These are phyloP conservation scores for Diplotaxis tenuifolia DNA, from an alignment of 345 rosid genomes.

Conservation along the genomic window DNA sequence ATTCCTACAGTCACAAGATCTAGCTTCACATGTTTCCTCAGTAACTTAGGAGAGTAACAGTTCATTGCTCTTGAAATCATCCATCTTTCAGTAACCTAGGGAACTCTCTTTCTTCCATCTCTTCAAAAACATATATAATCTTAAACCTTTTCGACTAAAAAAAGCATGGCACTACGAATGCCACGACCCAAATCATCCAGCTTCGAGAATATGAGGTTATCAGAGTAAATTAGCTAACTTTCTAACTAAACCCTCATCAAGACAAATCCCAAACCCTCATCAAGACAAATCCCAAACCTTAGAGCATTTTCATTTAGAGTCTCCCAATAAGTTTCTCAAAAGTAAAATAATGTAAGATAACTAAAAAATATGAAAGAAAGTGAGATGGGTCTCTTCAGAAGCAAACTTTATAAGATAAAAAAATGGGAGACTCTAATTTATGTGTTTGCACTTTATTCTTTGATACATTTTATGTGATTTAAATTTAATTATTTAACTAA, in stretches of 20 bases:
- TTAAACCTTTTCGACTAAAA: conserved; percentile 58
- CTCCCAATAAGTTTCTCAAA: not conserved
- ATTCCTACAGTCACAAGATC: conserved; percentile 66
- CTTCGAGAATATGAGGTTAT: conserved; percentile 62
- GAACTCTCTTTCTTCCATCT: not conserved
- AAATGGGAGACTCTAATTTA: not conserved
- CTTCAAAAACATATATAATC: conserved; percentile 21
- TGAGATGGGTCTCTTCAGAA: not conserved
- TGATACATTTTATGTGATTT: not conserved
- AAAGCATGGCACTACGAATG: conserved; percentile 51
- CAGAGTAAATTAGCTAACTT: conserved; percentile 58
- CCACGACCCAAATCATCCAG: conserved; percentile 54
- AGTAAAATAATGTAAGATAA: not conserved
- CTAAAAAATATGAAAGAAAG: not conserved
- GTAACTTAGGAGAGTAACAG: conserved; percentile 36
- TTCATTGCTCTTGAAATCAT: conserved; percentile 41
- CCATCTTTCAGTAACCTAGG: conserved; percentile 46
- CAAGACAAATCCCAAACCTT: not conserved
- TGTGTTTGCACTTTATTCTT: not conserved
- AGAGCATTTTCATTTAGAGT: not conserved
- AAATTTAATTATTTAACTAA: not conserved
- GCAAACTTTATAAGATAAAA: no score
- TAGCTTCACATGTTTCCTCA: conserved; percentile 40
- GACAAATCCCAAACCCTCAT: conserved; percentile 10
- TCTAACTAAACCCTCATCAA: conserved; percentile 41